These are phyloP conservation scores for Pythium volutum DNA, from an alignment of 352 stramenopile species.

Conservation along the genomic window DNA sequence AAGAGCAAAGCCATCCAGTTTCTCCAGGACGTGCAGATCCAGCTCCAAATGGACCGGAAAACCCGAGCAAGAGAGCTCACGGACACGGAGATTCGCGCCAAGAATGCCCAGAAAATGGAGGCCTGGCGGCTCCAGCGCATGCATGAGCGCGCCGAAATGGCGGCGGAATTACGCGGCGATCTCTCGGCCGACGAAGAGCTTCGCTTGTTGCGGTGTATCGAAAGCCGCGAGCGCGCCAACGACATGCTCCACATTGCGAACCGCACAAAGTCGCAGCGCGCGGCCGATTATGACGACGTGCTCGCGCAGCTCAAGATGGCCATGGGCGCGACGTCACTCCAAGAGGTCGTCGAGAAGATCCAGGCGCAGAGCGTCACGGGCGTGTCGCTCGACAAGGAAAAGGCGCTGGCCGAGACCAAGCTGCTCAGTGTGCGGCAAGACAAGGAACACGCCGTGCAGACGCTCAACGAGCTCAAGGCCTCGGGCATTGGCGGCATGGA, in stretches of 20 bases:
- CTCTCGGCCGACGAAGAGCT: conserved; percentile 64
- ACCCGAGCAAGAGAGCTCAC: conserved; percentile 58
- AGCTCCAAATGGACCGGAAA: conserved; percentile 68
- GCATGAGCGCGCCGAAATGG: conserved; percentile 73
- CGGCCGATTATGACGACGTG: conserved; percentile 64
- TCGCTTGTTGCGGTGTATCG: conserved; percentile 50
- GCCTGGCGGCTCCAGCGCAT: conserved; percentile 64
- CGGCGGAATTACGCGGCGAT: conserved; percentile 69
- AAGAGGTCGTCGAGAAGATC: conserved; percentile 74
- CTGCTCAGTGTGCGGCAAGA: conserved; percentile 51
- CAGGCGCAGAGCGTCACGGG: conserved; percentile 50
- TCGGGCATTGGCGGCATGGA: conserved; percentile 73
- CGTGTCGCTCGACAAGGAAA: conserved; percentile 73
- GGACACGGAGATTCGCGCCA: conserved; percentile 72
- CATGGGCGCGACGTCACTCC: conserved; percentile 47
- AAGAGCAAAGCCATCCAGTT: conserved; percentile 72
- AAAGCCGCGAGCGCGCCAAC: conserved; percentile 62
- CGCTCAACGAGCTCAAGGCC: conserved; percentile 78
- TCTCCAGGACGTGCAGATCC: conserved; percentile 75
- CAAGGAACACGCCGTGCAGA: conserved; percentile 56
- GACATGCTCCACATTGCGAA: conserved; percentile 64
- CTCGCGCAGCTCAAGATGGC: conserved; percentile 63
- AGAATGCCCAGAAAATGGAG: conserved; percentile 85
- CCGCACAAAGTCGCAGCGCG: conserved; percentile 62
- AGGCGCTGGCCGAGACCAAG: conserved; percentile 52